Evolutionary conservation across 2,329 filamentous ascomycete species (phyloP).

Genomic region (Microdochium paspali): DNA sequence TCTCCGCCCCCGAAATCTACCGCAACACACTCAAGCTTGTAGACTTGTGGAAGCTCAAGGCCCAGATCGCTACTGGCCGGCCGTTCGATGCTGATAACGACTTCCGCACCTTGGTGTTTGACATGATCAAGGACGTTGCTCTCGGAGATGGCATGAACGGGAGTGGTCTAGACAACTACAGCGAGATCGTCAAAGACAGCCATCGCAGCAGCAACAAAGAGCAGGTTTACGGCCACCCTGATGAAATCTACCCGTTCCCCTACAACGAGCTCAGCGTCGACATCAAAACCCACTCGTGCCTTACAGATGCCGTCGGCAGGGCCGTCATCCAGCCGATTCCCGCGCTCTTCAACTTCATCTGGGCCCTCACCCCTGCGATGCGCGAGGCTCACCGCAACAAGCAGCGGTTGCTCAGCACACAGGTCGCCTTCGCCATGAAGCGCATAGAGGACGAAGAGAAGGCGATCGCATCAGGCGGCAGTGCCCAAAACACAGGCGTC

Average conservation of each 20-base stretch:
- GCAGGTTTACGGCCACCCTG: not conserved
- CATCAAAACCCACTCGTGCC: constrained; percentile 1
- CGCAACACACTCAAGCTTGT: constrained; percentile 16
- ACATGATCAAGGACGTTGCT: constrained; percentile 21
- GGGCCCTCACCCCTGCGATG: constrained; percentile 4
- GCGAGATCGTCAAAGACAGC: constrained; percentile 1
- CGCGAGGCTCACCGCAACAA: constrained; percentile 3
- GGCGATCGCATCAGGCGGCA: too few relatives aligned
- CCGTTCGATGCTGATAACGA: constrained; percentile 20
- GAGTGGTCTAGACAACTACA: constrained; percentile 6
- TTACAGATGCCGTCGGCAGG: constrained; percentile 4
- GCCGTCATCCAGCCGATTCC: constrained; percentile 2
- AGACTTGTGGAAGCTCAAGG: constrained; percentile 22
- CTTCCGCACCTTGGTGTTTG: constrained; percentile 18
- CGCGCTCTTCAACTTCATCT: constrained; percentile 4
- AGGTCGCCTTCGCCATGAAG: constrained; percentile 4
- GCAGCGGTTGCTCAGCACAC: constrained; percentile 4
- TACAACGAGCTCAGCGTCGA: constrained; percentile 2
- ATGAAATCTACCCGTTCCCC: constrained; percentile 3
- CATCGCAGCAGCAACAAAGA: not conserved
- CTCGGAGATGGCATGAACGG: constrained; percentile 12
- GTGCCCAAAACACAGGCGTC: not conserved
- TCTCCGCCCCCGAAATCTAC: constrained; percentile 22
- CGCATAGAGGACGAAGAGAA: constrained; percentile 4
- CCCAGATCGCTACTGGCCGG: constrained; percentile 11